These are phyloP conservation scores for Colletotrichum sp. DNA, from an alignment of 2,329 filamentous ascomycete genomes.

Conservation along the genomic window DNA sequence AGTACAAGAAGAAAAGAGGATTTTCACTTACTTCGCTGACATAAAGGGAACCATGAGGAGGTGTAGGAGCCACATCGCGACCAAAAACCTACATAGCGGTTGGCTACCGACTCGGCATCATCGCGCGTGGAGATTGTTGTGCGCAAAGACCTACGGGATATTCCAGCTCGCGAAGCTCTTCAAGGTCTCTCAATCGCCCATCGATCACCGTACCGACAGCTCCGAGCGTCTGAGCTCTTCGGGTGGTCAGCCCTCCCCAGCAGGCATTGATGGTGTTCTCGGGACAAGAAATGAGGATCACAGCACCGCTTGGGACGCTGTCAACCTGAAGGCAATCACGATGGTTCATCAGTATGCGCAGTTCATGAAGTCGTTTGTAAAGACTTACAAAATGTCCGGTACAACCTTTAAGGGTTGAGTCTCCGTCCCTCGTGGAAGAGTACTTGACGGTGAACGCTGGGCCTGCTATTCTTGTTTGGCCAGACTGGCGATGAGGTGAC, in stretches of 20 bases:
- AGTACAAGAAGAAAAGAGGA: background rate
- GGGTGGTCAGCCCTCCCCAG: background rate
- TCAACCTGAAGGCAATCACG: background rate
- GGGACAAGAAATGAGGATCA: background rate
- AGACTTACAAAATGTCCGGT: background rate
- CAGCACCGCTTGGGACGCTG: background rate
- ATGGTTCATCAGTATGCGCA: background rate
- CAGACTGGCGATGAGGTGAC: background rate
- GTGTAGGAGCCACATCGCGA: background rate
- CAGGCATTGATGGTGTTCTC: background rate
- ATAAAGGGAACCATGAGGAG: background rate
- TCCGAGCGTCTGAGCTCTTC: background rate
- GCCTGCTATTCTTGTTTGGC: background rate
- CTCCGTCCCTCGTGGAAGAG: background rate
- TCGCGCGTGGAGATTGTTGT: background rate
- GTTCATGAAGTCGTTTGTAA: background rate
- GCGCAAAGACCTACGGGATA: background rate
- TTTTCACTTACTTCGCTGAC: background rate
- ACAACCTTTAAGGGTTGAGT: background rate
- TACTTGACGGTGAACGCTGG: background rate
- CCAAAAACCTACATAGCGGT: background rate
- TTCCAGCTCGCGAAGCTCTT: background rate
- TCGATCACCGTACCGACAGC: background rate
- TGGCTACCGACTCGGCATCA: background rate
- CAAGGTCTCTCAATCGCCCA: background rate